Conservation (phyloP, 2,329 filamentous ascomycete genomes). For the Arthrobotrys sphaeroides region DNA sequence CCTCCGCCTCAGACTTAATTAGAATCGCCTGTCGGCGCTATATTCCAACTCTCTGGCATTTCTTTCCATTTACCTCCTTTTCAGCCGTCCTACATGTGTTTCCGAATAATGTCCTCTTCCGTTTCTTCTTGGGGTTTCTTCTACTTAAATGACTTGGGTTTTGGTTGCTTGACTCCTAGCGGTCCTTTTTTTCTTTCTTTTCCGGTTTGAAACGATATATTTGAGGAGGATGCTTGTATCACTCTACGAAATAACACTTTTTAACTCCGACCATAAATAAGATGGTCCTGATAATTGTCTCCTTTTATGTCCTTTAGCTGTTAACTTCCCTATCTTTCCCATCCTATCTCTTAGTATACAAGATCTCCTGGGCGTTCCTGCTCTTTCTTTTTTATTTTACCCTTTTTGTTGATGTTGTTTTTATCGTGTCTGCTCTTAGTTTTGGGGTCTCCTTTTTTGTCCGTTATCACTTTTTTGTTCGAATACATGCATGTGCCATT, state of each 20-base stretch:
- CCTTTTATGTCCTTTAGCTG: background rate
- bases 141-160: background rate
- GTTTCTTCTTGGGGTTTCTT: background rate
- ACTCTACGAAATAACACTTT: slow-evolving; percentile 14
- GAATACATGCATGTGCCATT: slow-evolving; percentile 33
- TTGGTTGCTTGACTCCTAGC: slow-evolving; percentile 8
- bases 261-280: slow-evolving; percentile 6
- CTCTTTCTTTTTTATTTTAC: background rate
- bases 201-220: slow-evolving; percentile 7
- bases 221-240: slow-evolving; percentile 14
- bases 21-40: background rate
- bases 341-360: background rate
- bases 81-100: background rate
- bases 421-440: background rate
- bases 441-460: slow-evolving; percentile 1
- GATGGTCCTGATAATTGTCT: slow-evolving; percentile 6
- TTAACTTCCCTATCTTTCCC: background rate
- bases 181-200: background rate
- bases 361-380: slow-evolving; percentile 7
- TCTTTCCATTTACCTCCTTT: background rate
- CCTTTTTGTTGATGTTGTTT: background rate
- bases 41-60: background rate
- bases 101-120: slow-evolving; percentile 18
- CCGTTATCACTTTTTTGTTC: background rate
- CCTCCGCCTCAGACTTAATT: background rate